Base-by-base conservation (phyloP, 768 basidiomycete species). In the Auriscalpium orientale region DNA sequence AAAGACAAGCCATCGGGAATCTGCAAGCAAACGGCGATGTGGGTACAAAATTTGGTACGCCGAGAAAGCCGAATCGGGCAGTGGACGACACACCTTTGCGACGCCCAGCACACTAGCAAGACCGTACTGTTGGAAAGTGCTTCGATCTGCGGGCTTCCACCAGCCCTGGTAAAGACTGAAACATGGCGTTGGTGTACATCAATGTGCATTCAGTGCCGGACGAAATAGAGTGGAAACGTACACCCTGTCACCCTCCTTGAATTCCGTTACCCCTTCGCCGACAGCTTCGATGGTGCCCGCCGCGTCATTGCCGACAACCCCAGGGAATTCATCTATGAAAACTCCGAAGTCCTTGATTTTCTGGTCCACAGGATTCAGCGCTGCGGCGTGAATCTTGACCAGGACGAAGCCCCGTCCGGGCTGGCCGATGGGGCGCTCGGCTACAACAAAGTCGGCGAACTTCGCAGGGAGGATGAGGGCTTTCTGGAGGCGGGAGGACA, bases 1-100 rank as follows among this genome's bases (percentile, higher is more conserved):
- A 76, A 79, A 1, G 76, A 71, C 46, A 79, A 43, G 47, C 68
- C 72, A 5, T 70, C 64, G 0, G 81, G 81, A 37, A 82, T 76
- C 76, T 79, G 49, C 3, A 9, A 20, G 38, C 20, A 12, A 12
- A 9, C 4, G 10, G 5, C 8, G 18, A 15, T 12, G n/a, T 37
- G 10, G 36, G 53, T 9, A 55, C 40, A 43, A 18, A 18, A 43
- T 13, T 8, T 13, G 40, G 40, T 43, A 8, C 13, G 40, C 40
- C 40, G 28, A 7, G 40, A 43, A 4, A 13, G 3, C 40, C 40
- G 2, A 15, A 6, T 43, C 40, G 40, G 7, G 6, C n/a, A n/a
- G n/a, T n/a, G n/a, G n/a, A n/a, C n/a, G n/a, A 18, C 60, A 44
- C 20, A 54, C 62, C 36, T 63, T 65, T 20, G 64, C 62, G 38